Conservation (phyloP, 2,329 filamentous ascomycete species). For the Nothophoma quercina region DNA sequence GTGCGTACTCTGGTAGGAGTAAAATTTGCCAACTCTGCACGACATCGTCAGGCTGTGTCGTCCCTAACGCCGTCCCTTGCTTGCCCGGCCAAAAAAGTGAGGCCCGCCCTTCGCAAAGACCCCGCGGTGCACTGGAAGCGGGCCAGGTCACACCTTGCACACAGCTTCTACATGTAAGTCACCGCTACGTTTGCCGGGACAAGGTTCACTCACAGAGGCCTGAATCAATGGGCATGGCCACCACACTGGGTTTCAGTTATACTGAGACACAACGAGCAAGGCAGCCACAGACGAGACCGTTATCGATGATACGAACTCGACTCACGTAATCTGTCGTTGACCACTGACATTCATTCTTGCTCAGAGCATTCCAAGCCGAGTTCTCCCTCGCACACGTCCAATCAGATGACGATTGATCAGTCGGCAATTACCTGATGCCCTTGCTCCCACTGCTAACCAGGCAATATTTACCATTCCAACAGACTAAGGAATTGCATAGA, state of each 20-base stretch:
- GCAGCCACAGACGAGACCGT: constrained; percentile 44
- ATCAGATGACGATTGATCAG: constrained; percentile 43
- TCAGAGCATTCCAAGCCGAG: constrained; percentile 45
- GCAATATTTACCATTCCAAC: constrained; percentile 44
- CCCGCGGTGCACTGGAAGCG: constrained; percentile 40
- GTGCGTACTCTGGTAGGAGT: constrained; percentile 40
- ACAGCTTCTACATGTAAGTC: constrained; percentile 42
- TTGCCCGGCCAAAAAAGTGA: constrained; percentile 41
- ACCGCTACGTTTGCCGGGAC: constrained; percentile 34
- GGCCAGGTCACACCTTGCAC: constrained; percentile 42
- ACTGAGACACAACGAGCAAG: constrained; percentile 35
- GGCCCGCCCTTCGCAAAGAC: constrained; percentile 37
- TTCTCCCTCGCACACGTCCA: constrained; percentile 49
- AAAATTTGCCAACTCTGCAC: constrained; percentile 36
- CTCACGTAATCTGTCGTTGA: constrained; percentile 43
- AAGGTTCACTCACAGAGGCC: constrained; percentile 36
- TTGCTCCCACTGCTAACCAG: constrained; percentile 50
- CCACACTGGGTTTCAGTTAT: constrained; percentile 42
- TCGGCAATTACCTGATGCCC: constrained; percentile 43
- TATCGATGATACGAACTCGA: constrained; percentile 41
- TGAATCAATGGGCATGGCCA: constrained; percentile 47
- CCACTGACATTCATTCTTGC: constrained; percentile 48
- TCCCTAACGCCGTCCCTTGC: constrained; percentile 46
- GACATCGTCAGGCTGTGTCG: constrained; percentile 35
- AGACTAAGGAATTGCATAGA: constrained; percentile 33